These are phyloP conservation scores for Backusella westeae DNA, from an alignment of 192 early-diverging fungal species.

Conservation along the genomic window DNA sequence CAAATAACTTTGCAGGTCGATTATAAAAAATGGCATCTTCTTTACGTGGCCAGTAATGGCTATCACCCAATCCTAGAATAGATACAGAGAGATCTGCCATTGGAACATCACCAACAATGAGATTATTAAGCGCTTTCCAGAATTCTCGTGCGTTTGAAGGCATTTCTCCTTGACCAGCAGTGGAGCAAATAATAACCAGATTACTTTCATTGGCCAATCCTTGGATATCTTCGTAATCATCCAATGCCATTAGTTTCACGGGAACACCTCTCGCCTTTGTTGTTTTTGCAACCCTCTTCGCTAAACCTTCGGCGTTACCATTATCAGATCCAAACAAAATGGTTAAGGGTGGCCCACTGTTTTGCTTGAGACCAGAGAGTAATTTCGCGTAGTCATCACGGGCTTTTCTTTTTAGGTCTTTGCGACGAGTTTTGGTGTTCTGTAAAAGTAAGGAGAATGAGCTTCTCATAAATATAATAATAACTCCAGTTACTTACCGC, in stretches of 20 bases:
- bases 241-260: slow-evolving; percentile 73
- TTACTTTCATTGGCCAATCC: slow-evolving; percentile 75
- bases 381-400: slow-evolving; percentile 64
- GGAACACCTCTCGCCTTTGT: slow-evolving; percentile 80
- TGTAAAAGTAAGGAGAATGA: not conserved
- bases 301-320: slow-evolving; percentile 79
- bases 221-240: slow-evolving; percentile 72
- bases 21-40: slow-evolving; percentile 89
- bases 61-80: slow-evolving; percentile 90
- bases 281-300: slow-evolving; percentile 76
- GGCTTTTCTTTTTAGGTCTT: slow-evolving; percentile 55
- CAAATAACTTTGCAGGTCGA: slow-evolving; percentile 85
- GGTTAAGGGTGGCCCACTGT: slow-evolving; percentile 69
- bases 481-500: slow-evolving; percentile 29
- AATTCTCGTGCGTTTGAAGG: slow-evolving; percentile 89
- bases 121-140: slow-evolving; percentile 67
- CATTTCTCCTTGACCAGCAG: slow-evolving; percentile 96
- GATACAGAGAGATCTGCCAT: slow-evolving; percentile 66
- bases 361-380: slow-evolving; percentile 55
- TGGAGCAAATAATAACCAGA: slow-evolving; percentile 76
- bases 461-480: not conserved
- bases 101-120: slow-evolving; percentile 52
- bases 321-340: slow-evolving; percentile 90
- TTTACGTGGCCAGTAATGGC: slow-evolving; percentile 93
- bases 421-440: slow-evolving; percentile 56